phyloP scores from a whole-genome alignment of 75 land plant genomes.

The Sequoiadendron giganteum region DNA sequence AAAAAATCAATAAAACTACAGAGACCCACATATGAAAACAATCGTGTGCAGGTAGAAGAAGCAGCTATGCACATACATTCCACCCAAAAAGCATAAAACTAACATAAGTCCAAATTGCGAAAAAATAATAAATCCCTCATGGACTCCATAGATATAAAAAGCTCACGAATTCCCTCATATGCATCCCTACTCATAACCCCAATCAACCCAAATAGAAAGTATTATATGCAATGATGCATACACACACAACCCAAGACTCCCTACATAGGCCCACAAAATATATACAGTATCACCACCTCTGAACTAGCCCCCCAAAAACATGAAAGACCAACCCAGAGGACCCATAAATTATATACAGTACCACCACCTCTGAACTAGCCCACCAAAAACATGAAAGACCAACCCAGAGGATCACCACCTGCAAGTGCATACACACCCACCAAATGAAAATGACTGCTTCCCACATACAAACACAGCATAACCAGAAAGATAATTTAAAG shows the following conservation, averaged over 20 bases:
- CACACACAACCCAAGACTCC: neutral
- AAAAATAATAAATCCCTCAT: neutral
- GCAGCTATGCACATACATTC: neutral
- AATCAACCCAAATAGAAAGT: neutral
- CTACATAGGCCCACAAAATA: neutral
- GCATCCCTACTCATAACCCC: neutral
- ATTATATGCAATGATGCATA: too few relatives aligned
- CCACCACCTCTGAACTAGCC: neutral
- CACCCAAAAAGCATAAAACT: neutral
- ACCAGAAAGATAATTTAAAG: neutral
- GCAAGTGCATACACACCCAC: neutral
- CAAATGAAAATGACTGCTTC: neutral
- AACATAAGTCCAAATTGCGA: neutral
- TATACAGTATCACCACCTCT: neutral
- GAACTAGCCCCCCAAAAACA: neutral
- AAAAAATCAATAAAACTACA: neutral
- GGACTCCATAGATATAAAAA: too few relatives aligned
- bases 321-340: neutral
- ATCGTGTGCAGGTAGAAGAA: neutral
- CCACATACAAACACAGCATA: neutral
- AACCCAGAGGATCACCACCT: neutral
- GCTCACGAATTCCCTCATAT: neutral
- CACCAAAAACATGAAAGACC: neutral
- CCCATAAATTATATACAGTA: too few relatives aligned
- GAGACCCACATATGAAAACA: neutral